Base-by-base conservation (phyloP, 306 rosid species). In the Elaeagnus macrophylla region DNA sequence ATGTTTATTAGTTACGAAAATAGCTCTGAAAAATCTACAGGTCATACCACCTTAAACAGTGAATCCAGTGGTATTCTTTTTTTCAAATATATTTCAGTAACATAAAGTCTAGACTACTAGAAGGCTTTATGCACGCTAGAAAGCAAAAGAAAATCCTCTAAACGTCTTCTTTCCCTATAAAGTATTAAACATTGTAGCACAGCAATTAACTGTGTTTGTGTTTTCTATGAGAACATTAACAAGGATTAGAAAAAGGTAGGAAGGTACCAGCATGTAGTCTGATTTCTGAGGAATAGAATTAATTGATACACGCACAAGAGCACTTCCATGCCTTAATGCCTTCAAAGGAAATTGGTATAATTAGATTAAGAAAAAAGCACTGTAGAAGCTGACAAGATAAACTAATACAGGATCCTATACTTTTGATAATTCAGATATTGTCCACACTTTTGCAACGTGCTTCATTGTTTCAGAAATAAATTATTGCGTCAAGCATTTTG, bases 291-390 rank as follows among this genome's bases (percentile, higher is more conserved):
- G 86, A 56, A 68, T 76, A 44, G 69, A 68, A 58, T 77, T 68
- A 44, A 86, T 73, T 68, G 91, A 71, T 60, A 86, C 41, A 68
- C 81, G 86, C 69, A 90, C 71, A 44, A 90, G 95, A 61, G 95
- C 94, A 72, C 74, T 81, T 64, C 97, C 97, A 62, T 67, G 83
- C 60, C 74, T 80, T 64, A 72, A 70, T 70, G 95, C 94, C 97
- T 90, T 67, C 79, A 81, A 57, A 18, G 69, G 60, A 70, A 60
- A 48, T 59, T 15, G 54, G 50, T 59, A 64, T 58, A 40, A 79
- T 25, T 56, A 61, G 44, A 66, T 37, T 57, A 41, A 59, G 56
- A 51, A 51, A 45, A 64, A 59, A 57, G 49, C 51, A 53, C 35
- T 8, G 55, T 45, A 59, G 7, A 53, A 51, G 10, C 42, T 32